phyloP scores from a whole-genome alignment of 768 basidiomycete genomes.

The Tricholoma furcatifolium region DNA sequence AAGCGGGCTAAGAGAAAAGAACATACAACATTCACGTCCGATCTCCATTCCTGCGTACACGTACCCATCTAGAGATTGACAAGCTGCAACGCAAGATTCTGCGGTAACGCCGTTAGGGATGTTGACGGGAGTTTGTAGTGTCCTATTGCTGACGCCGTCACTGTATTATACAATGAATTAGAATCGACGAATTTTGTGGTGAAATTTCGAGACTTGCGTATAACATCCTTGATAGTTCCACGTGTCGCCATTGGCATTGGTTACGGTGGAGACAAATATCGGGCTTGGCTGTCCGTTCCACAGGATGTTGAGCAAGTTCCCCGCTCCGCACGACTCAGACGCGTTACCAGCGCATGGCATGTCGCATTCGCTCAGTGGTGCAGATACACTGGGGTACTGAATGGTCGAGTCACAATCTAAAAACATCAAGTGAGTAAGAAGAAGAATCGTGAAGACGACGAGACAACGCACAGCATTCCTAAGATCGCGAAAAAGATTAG shows the following conservation, averaged over 20 bases:
- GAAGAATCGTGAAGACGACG: not conserved
- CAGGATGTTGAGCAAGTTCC: slow-evolving; percentile 50
- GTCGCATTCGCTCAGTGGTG: slow-evolving; percentile 47
- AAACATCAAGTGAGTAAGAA: too few species aligned
- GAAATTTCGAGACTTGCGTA: slow-evolving; percentile 38
- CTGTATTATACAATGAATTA: slow-evolving; percentile 18
- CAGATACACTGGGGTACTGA: slow-evolving; percentile 43
- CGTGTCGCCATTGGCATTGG: slow-evolving; percentile 20
- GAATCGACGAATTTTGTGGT: not conserved
- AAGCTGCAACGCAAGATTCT: slow-evolving; percentile 48
- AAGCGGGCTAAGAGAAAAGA: not conserved
- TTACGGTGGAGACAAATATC: slow-evolving; percentile 44
- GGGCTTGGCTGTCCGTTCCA: slow-evolving; percentile 53
- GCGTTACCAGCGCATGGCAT: slow-evolving; percentile 54
- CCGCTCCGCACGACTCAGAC: slow-evolving; percentile 54
- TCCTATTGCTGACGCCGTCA: slow-evolving; percentile 32
- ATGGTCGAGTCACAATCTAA: slow-evolving; percentile 62
- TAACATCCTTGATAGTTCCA: slow-evolving; percentile 69
- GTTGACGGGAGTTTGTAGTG: slow-evolving; percentile 32
- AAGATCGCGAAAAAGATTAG: not conserved
- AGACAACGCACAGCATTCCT: slow-evolving; percentile 41
- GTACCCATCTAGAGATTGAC: slow-evolving; percentile 39
- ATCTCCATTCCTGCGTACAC: slow-evolving; percentile 44
- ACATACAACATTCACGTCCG: slow-evolving; percentile 49
- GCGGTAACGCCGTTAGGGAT: slow-evolving; percentile 46